Evolutionary conservation across 805 yeast genomes (phyloP).

Genomic region (Wickerhamiella kurtzmanii): DNA sequence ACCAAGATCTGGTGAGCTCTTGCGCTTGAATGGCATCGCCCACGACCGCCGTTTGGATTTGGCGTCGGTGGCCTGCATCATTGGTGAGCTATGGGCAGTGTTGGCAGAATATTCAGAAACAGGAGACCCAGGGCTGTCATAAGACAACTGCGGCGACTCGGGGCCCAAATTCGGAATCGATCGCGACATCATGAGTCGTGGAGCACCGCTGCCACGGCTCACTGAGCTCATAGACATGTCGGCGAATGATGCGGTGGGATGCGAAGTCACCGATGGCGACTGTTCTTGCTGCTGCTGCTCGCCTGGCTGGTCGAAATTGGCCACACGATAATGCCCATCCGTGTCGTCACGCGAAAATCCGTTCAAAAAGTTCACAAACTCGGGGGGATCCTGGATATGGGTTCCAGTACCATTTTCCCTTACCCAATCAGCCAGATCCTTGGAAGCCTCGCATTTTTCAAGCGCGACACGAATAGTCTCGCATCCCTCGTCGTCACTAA

Average conservation of each 20-base stretch:
- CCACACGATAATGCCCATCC: slow-evolving; percentile 22
- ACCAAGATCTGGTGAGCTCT: slow-evolving; percentile 24
- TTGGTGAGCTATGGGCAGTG: background rate
- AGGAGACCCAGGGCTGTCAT: background rate
- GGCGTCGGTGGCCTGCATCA: background rate
- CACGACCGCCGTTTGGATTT: slow-evolving; percentile 25
- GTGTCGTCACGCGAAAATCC: slow-evolving; percentile 27
- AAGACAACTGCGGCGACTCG: background rate
- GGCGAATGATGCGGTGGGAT: background rate
- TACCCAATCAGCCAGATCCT: slow-evolving; percentile 45
- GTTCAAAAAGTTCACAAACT: slow-evolving; percentile 45
- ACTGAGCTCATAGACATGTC: too few relatives aligned
- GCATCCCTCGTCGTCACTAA: slow-evolving; percentile 62
- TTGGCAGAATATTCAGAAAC: background rate
- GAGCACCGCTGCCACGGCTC: too few relatives aligned
- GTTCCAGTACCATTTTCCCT: slow-evolving; percentile 50
- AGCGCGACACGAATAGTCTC: slow-evolving; percentile 54
- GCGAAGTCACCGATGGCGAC: too few relatives aligned
- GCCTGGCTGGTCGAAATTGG: slow-evolving; percentile 24
- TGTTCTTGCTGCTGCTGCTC: slow-evolving; percentile 1
- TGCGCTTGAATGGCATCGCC: slow-evolving; percentile 33
- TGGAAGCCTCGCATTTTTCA: slow-evolving; percentile 51
- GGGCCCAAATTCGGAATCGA: background rate
- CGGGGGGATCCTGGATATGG: slow-evolving; percentile 43
- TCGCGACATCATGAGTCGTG: background rate